Conservation (phyloP, 2,329 filamentous ascomycete species). For the Tolypocladium album region DNA sequence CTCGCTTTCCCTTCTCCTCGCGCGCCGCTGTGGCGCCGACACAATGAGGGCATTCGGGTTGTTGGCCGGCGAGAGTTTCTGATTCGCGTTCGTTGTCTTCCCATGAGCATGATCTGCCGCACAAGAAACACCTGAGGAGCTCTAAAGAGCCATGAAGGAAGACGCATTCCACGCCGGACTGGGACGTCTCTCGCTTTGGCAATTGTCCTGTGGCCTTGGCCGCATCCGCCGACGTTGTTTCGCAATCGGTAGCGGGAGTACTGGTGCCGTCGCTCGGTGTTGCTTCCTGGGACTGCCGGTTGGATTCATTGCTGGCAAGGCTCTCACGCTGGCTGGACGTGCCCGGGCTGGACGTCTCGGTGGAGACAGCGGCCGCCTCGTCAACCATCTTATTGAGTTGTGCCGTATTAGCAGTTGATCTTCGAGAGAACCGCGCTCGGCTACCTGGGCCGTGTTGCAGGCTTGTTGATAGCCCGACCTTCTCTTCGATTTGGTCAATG, state of each 20-base stretch:
- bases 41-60: conserved; percentile 58
- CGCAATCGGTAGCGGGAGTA: conserved; percentile 4
- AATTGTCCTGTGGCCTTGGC: conserved; percentile 4
- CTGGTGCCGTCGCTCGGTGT: conserved; percentile 4
- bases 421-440: conserved; percentile 47
- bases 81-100: conserved; percentile 43
- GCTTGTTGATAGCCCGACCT: conserved; percentile 55
- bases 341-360: conserved; percentile 5
- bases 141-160: conserved; percentile 61
- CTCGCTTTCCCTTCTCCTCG: conserved; percentile 54
- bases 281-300: conserved; percentile 2
- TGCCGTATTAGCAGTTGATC: conserved; percentile 23
- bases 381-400: conserved; percentile 27
- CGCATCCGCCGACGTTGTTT: conserved; percentile 9
- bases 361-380: conserved; percentile 12
- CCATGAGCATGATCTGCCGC: conserved; percentile 47
- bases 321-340: conserved; percentile 5
- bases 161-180: conserved; percentile 51
- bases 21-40: conserved; percentile 50
- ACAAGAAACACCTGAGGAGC: conserved; percentile 52
- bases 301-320: neutral
- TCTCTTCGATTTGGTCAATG: conserved; percentile 63
- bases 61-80: conserved; percentile 50
- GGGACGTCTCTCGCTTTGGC: conserved; percentile 15
- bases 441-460: conserved; percentile 51